Base-by-base conservation (phyloP, 2,329 filamentous ascomycete species). In the Penicillium corylophilum region DNA sequence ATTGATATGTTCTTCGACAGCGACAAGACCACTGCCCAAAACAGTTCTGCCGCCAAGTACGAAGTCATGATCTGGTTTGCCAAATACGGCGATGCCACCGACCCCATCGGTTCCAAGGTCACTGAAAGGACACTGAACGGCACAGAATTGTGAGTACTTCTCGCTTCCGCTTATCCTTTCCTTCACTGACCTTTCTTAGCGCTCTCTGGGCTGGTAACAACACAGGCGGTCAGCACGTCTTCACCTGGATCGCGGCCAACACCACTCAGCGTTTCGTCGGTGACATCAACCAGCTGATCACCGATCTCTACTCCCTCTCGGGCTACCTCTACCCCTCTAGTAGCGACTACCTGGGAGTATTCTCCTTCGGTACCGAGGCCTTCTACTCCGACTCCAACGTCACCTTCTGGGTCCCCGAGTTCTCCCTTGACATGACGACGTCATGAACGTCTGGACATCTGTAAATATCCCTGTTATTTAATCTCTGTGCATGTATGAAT, bases 51-150 rank as follows among this genome's bases (percentile, higher is more conserved):
- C 6, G 68, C 73, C 28, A 59, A 61, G 18, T 79, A 75, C 67
- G 81, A 83, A 69, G 71, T 83, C 67, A 83, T 83, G 79, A 74
- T 83, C 31, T 82, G 79, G 79, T 75, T 83, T 54, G 79, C 74
- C 2, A 67, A 69, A 4, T 76, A 77, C 42, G 80, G 80, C 2
- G 15, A 65, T 2, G 67, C 74, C 1, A 74, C 79, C 0, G 73
- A 80, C 54, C 77, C 79, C 23, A 73, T 82, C 53, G 81, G 80
- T 38, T 63, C 68, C 1, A 48, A 56, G 70, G 18, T 38, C 35
- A 71, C 9, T 46, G 71, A 70, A 53, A 74, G 0, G 60, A 66
- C 3, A 76, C 66, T 82, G 2, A 67, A 77, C 22, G 74, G 72
- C 2, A 76, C 54, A 0, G 18, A 5, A 13, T 64, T 64, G 61